Conservation (phyloP, 2,329 filamentous ascomycete genomes). For the Colletotrichum sp. region DNA sequence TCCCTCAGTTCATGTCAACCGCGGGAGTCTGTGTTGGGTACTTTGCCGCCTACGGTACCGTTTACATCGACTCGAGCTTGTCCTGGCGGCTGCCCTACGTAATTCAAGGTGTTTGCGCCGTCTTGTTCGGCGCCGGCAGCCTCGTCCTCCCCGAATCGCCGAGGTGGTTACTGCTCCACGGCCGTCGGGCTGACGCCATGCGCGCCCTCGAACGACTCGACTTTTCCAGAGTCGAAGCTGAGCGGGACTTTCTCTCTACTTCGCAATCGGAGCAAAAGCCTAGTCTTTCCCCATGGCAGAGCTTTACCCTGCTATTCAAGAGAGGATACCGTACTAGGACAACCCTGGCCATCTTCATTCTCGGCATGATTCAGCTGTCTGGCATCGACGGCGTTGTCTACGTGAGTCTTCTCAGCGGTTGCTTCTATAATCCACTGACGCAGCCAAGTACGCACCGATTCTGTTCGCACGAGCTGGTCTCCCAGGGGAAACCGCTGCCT, state of each 20-base stretch:
- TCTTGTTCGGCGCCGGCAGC: constrained; percentile 42
- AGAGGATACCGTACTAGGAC: constrained; percentile 52
- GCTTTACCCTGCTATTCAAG: constrained; percentile 36
- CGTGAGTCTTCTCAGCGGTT: constrained; percentile 38
- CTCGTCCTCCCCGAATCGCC: constrained; percentile 59
- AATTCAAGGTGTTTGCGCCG: constrained; percentile 44
- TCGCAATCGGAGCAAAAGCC: constrained; percentile 27
- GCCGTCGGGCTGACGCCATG: constrained; percentile 50
- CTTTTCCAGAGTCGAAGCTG: constrained; percentile 48
- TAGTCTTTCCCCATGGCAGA: constrained; percentile 35
- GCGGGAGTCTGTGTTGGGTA: constrained; percentile 59
- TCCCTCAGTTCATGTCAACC: constrained; percentile 58
- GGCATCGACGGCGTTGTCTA: constrained; percentile 70
- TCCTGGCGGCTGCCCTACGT: constrained; percentile 64
- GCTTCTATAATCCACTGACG: neutral
- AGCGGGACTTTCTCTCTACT: constrained; percentile 47
- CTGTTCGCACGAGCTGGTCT: constrained; percentile 67
- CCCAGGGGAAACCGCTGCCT: constrained; percentile 55
- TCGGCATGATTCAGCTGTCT: constrained; percentile 64
- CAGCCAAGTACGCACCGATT: constrained; percentile 59
- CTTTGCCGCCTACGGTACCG: constrained; percentile 64
- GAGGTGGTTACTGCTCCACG: constrained; percentile 59
- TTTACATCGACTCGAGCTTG: constrained; percentile 42
- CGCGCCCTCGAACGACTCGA: constrained; percentile 45
- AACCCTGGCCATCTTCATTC: constrained; percentile 58